Evolutionary conservation across 192 early-diverging fungal genomes (phyloP).

Genomic region (Fimicolochytrium jonesii): DNA sequence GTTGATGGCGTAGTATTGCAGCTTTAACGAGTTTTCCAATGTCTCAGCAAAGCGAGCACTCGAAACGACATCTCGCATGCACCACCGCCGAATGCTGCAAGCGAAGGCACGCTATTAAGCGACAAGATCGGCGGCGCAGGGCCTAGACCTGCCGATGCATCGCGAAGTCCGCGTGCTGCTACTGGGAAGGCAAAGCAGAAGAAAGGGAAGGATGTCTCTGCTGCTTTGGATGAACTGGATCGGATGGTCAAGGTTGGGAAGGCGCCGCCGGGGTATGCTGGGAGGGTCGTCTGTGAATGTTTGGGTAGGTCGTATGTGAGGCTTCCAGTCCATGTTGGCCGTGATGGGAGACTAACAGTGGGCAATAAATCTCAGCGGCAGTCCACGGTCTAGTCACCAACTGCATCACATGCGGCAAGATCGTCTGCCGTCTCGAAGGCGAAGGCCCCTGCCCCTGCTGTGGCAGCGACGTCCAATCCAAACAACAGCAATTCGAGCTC

Average conservation of each 20-base stretch:
- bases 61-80: too few relatives aligned
- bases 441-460: slow-evolving; percentile 43
- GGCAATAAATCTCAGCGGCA: slow-evolving; percentile 28
- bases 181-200: not conserved
- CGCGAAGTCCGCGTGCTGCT: not conserved
- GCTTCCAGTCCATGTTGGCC: too few relatives aligned
- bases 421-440: slow-evolving; percentile 43
- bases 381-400: slow-evolving; percentile 44
- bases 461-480: slow-evolving; percentile 33
- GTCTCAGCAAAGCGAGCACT: too few relatives aligned
- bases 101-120: not conserved
- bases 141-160: not conserved
- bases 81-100: not conserved
- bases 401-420: slow-evolving; percentile 46
- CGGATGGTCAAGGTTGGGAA: slow-evolving; percentile 37
- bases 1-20: too few relatives aligned
- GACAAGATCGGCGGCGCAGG: not conserved
- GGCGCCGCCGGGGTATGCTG: slow-evolving; percentile 32
- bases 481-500: slow-evolving; percentile 33
- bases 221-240: slow-evolving; percentile 25
- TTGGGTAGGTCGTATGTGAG: slow-evolving; percentile 24
- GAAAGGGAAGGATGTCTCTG: slow-evolving; percentile 8
- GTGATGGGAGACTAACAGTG: not conserved
- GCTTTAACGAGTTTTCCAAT: too few relatives aligned
- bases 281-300: slow-evolving; percentile 39